Evolutionary conservation across 352 stramenopile species (phyloP).

Genomic region (Globisporangium acanthophoron): DNA sequence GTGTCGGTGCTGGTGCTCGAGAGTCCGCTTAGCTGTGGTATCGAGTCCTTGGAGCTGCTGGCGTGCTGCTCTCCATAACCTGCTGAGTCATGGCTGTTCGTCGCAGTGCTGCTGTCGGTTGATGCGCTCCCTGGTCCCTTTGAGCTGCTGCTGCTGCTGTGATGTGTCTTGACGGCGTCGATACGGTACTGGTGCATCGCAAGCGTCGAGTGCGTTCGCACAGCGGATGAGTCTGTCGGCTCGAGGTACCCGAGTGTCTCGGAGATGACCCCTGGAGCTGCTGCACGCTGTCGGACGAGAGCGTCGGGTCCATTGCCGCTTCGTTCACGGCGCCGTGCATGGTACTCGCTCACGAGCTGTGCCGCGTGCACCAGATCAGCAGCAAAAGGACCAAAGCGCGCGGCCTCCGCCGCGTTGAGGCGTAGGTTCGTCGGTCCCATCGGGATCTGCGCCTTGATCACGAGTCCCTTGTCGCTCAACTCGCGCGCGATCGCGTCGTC

Average conservation of each 20-base stretch:
- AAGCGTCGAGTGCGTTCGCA: constrained; percentile 49
- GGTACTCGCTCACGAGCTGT: constrained; percentile 49
- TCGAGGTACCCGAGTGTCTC: constrained; percentile 49
- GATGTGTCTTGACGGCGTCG: constrained; percentile 28
- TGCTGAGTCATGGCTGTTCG: background rate
- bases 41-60: background rate
- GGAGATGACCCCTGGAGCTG: constrained; percentile 14
- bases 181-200: constrained; percentile 36
- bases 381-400: constrained; percentile 37
- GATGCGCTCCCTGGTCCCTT: background rate
- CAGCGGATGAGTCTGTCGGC: constrained; percentile 35
- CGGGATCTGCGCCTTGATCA: constrained; percentile 69
- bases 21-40: background rate
- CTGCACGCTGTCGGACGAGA: constrained; percentile 8
- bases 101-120: background rate
- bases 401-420: constrained; percentile 37
- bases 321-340: constrained; percentile 27
- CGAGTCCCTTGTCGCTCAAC: constrained; percentile 49
- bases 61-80: background rate
- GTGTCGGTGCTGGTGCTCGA: background rate
- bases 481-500: constrained; percentile 41
- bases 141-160: background rate
- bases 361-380: constrained; percentile 48
- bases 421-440: constrained; percentile 55
- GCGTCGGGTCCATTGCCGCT: constrained; percentile 39